These are phyloP conservation scores for Hevea brasiliensis DNA, from an alignment of 345 rosid species.

Conservation along the genomic window DNA sequence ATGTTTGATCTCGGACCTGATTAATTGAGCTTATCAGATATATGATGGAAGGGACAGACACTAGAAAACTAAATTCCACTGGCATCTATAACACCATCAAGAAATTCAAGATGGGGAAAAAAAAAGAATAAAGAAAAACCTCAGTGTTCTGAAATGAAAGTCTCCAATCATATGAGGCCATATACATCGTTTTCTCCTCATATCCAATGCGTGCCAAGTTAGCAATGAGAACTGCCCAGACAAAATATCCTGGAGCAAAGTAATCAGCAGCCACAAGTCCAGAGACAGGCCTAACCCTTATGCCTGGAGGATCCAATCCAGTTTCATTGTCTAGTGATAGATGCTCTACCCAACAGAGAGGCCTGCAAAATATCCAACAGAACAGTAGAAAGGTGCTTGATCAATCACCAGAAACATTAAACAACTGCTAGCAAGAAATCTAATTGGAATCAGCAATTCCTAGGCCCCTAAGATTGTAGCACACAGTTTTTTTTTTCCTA, in stretches of 20 bases:
- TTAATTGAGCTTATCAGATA: conserved; percentile 19
- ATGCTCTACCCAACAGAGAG: conserved; percentile 95
- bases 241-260: conserved; percentile 93
- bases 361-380: conserved; percentile 46
- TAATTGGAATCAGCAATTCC: background rate
- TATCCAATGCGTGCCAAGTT: conserved; percentile 93
- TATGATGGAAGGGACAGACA: background rate
- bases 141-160: conserved; percentile 92
- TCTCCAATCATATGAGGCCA: conserved; percentile 99
- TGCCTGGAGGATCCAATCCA: conserved; percentile 85
- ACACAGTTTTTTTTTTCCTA: background rate
- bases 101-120: conserved; percentile 11
- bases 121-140: conserved; percentile 39
- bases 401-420: conserved; percentile 11
- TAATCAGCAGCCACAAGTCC: conserved; percentile 99
- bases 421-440: conserved; percentile 1
- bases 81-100: background rate
- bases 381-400: conserved; percentile 2
- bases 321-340: conserved; percentile 95
- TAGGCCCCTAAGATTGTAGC: background rate
- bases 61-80: conserved; percentile 2
- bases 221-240: conserved; percentile 97
- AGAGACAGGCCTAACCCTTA: conserved; percentile 76
- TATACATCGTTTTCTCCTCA: conserved; percentile 93
- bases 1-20: conserved; percentile 84